Conservation (phyloP, 1,139 yeast genomes). For the Nakaseomyces nivariensis region DNA sequence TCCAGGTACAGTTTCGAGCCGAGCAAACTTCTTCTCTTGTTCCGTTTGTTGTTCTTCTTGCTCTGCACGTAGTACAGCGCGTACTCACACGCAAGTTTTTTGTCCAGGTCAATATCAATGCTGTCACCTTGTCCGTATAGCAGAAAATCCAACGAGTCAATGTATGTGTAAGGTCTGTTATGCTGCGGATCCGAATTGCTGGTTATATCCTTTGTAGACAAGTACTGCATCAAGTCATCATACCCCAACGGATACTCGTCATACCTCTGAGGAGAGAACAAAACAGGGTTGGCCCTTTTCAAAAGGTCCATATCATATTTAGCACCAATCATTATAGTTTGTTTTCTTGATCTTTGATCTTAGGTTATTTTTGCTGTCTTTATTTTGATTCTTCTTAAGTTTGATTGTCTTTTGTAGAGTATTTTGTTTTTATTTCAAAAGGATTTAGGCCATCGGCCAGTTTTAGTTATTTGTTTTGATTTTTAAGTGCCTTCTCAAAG, state of each 20-base stretch:
- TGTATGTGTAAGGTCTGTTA: constrained; percentile 13
- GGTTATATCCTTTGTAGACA: constrained; percentile 10
- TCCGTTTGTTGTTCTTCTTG: not conserved
- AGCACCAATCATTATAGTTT: no score
- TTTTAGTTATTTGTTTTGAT: no score
- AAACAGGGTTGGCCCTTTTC: constrained; percentile 21
- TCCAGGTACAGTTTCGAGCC: constrained; percentile 8
- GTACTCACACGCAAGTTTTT: constrained; percentile 23
- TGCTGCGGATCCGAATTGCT: constrained; percentile 8
- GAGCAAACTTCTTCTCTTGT: constrained; percentile 8
- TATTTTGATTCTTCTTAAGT: no score
- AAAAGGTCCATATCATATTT: constrained; percentile 12
- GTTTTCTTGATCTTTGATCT: no score
- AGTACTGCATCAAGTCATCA: constrained; percentile 20
- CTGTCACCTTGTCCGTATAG: not conserved
- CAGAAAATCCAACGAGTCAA: constrained; percentile 4
- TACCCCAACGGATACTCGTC: constrained; percentile 25
- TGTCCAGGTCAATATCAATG: constrained; percentile 18
- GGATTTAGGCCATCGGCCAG: no score
- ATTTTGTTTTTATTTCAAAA: no score
- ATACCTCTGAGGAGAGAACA: constrained; percentile 16
- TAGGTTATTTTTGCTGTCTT: no score
- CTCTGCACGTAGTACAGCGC: constrained; percentile 20
- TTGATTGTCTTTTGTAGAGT: no score
- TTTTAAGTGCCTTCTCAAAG: no score